Conservation (phyloP, 768 basidiomycete species). For the Hericium rajendrae region DNA sequence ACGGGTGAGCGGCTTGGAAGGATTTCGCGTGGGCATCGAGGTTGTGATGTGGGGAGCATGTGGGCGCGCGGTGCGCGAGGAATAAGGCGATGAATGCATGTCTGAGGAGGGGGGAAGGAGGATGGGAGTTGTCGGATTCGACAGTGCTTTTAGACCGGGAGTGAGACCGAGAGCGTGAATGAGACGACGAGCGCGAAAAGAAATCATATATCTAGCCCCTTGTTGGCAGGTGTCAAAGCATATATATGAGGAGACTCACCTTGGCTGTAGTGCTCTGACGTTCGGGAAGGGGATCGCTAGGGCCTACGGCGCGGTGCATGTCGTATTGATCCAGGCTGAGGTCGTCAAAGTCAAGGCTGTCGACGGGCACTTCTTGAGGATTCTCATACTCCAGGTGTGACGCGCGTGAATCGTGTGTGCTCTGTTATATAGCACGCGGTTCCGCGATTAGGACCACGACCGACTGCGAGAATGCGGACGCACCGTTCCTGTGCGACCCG, state of each 20-base stretch:
- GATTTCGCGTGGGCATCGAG: conserved; percentile 16
- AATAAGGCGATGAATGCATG: conserved; percentile 15
- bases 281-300: conserved; percentile 2
- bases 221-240: not conserved
- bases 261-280: conserved; percentile 8
- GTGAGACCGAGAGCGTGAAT: conserved; percentile 68
- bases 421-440: conserved; percentile 5
- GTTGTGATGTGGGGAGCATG: conserved; percentile 11
- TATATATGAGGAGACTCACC: conserved; percentile 1
- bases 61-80: conserved; percentile 8
- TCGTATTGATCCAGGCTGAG: not conserved
- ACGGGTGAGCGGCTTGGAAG: conserved; percentile 40
- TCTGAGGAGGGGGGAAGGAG: conserved; percentile 12
- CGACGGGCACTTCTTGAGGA: conserved; percentile 7
- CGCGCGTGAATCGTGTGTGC: conserved; percentile 16
- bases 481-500: conserved; percentile 6
- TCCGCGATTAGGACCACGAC: conserved; percentile 4
- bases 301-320: conserved; percentile 8
- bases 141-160: conserved; percentile 29
- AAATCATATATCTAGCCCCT: conserved; percentile 48
- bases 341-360: conserved; percentile 12
- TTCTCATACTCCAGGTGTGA: conserved; percentile 13
- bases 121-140: conserved; percentile 12
- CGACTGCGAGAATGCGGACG: not conserved
- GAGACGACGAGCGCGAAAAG: conserved; percentile 35